Evolutionary conservation across 805 yeast species (phyloP).

Genomic region (Candida vaughaniae): DNA sequence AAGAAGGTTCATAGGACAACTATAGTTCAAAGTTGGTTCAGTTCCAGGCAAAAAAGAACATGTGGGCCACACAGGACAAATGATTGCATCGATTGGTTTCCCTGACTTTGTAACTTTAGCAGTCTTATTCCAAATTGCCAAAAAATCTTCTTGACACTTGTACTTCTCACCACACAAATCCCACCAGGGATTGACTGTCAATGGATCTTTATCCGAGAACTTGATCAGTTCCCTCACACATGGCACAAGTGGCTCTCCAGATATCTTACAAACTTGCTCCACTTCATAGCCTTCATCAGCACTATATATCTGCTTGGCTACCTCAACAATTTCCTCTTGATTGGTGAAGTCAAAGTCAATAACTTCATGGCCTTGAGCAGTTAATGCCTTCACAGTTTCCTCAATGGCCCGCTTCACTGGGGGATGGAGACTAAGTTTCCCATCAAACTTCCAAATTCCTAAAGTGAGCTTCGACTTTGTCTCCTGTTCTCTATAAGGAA

Average conservation of each 20-base stretch:
- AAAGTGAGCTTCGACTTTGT: slow-evolving; percentile 5
- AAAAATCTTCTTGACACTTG: slow-evolving; percentile 24
- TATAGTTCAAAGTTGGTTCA: neutral
- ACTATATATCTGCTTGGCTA: slow-evolving; percentile 1
- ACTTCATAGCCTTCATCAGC: slow-evolving; percentile 27
- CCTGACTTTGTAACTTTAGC: slow-evolving; percentile 27
- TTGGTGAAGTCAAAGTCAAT: slow-evolving; percentile 45
- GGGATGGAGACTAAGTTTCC: slow-evolving; percentile 18
- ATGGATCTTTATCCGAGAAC: slow-evolving; percentile 13
- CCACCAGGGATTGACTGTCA: slow-evolving; percentile 4
- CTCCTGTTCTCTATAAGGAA: slow-evolving; percentile 33
- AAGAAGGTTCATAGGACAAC: slow-evolving; percentile 5
- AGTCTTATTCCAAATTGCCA: slow-evolving; percentile 29
- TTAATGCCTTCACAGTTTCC: slow-evolving; percentile 20
- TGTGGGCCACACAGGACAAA: slow-evolving; percentile 15
- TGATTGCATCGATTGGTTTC: slow-evolving; percentile 48
- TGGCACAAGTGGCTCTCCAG: slow-evolving; percentile 48
- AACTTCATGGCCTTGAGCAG: slow-evolving; percentile 46
- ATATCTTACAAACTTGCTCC: slow-evolving; percentile 25
- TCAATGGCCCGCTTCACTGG: slow-evolving; percentile 17
- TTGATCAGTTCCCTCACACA: slow-evolving; percentile 34
- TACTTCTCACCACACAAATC: neutral
- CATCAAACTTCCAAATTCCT: slow-evolving; percentile 9
- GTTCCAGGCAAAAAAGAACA: slow-evolving; percentile 5
- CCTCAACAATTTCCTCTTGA: slow-evolving; percentile 39